Conservation (phyloP, 768 basidiomycete genomes). For the Sarcodon sp. region DNA sequence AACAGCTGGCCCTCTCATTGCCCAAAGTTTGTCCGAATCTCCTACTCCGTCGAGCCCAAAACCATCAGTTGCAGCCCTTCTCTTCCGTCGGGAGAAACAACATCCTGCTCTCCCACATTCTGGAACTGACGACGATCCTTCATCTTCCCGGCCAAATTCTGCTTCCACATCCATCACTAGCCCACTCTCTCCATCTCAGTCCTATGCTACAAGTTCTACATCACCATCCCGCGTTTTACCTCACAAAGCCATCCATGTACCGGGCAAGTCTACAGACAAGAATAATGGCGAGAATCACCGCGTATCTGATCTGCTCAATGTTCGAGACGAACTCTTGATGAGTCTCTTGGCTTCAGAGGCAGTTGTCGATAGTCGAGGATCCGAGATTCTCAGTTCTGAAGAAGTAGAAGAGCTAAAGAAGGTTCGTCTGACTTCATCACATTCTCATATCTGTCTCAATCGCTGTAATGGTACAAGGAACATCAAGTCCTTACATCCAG, state of each 20-base stretch:
- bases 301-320: constrained; percentile 33
- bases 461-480: constrained; percentile 35
- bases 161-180: constrained; percentile 15
- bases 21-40: constrained; percentile 10
- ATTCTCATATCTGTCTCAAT: constrained; percentile 22
- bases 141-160: constrained; percentile 13
- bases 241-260: constrained; percentile 16
- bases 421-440: constrained; percentile 30
- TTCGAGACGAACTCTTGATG: constrained; percentile 76
- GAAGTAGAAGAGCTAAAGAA: constrained; percentile 63
- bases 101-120: constrained; percentile 14
- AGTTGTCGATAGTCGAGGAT: constrained; percentile 79
- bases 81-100: constrained; percentile 39
- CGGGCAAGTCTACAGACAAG: constrained; percentile 22
- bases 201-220: constrained; percentile 27
- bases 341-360: constrained; percentile 90
- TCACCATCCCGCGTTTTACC: constrained; percentile 19
- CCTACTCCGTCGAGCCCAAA: constrained; percentile 19
- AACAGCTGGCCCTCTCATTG: constrained; percentile 11
- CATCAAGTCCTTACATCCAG: constrained; percentile 57
- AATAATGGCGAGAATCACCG: constrained; percentile 25
- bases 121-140: constrained; percentile 14
- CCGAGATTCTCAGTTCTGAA: constrained; percentile 63
- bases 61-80: constrained; percentile 28
- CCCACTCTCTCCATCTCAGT: constrained; percentile 13